Percentiles rank a stretch among this genome's conserved stretches.
Conservation (phyloP, 257 asterid species). For the Petunia axillaris region DNA sequence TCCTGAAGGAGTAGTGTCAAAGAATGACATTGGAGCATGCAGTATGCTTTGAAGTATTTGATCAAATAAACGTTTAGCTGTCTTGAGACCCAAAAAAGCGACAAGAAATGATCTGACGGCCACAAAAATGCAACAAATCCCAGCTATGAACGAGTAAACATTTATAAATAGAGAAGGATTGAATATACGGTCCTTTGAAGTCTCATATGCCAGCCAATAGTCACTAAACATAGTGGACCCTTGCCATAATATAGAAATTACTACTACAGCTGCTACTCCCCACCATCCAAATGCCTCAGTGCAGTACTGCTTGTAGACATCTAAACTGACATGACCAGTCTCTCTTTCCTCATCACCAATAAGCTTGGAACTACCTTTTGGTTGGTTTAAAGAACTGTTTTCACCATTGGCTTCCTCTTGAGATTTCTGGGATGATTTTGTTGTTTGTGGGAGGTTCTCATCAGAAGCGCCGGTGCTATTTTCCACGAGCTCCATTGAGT, state of each 20-base stretch:
- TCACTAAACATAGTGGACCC: slow-evolving; percentile 49
- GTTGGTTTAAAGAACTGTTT: slow-evolving; percentile 31
- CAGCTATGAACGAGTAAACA: slow-evolving; percentile 47
- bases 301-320: slow-evolving; percentile 58
- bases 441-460: slow-evolving; percentile 24
- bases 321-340: slow-evolving; percentile 56
- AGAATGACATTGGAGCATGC: slow-evolving; percentile 89
- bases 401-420: slow-evolving; percentile 36
- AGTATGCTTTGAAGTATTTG: slow-evolving; percentile 55
- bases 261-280: slow-evolving; percentile 54
- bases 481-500: slow-evolving; percentile 66
- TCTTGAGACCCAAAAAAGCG: slow-evolving; percentile 52
- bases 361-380: slow-evolving; percentile 51
- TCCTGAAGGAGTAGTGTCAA: slow-evolving; percentile 88
- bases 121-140: slow-evolving; percentile 39
- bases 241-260: slow-evolving; percentile 53
- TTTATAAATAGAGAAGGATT: slow-evolving; percentile 49
- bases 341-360: slow-evolving; percentile 77
- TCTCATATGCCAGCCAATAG: slow-evolving; percentile 80
- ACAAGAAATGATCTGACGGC: slow-evolving; percentile 40
- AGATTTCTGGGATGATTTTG: slow-evolving; percentile 32
- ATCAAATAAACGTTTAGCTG: slow-evolving; percentile 54
- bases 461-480: slow-evolving; percentile 25
- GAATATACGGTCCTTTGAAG: slow-evolving; percentile 45
- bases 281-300: slow-evolving; percentile 74